A percentile compares a stretch with the other conserved stretches of the same genome.
phyloP scores from a whole-genome alignment of 1,284 basidiomycete species.

The Ganoderma resinaceum region DNA sequence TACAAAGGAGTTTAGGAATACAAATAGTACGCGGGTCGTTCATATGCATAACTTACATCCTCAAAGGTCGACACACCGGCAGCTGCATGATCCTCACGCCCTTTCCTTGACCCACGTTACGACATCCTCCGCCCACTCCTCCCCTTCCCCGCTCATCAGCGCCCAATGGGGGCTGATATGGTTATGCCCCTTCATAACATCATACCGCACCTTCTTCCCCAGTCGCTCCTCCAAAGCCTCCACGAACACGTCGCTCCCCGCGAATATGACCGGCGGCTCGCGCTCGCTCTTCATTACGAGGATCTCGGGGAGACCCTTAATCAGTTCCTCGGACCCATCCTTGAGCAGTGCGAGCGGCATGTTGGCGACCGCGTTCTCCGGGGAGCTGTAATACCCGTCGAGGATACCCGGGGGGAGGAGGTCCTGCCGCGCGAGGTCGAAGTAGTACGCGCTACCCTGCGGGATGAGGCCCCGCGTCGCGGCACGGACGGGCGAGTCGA shows the following conservation, averaged over 20 bases:
- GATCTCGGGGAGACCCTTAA: constrained; percentile 51
- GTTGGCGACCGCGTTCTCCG: constrained; percentile 46
- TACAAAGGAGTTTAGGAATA: not conserved
- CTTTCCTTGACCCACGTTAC: constrained; percentile 46
- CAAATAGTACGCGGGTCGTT: not conserved
- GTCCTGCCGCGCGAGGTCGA: constrained; percentile 35
- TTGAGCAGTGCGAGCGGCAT: constrained; percentile 50
- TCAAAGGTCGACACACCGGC: not conserved
- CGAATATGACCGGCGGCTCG: constrained; percentile 54
- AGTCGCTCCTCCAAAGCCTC: constrained; percentile 42
- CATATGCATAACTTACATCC: not conserved
- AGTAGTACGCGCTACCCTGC: constrained; percentile 52
- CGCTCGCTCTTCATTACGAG: constrained; percentile 56
- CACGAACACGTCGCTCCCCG: constrained; percentile 44
- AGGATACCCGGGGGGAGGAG: constrained; percentile 37
- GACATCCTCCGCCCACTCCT: constrained; percentile 64
- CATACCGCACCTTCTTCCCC: constrained; percentile 38
- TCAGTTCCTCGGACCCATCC: constrained; percentile 41
- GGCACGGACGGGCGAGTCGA: constrained; percentile 39
- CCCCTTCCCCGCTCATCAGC: constrained; percentile 60
- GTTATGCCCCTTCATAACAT: constrained; percentile 62
- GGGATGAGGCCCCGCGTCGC: constrained; percentile 55
- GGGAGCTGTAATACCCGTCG: constrained; percentile 53
- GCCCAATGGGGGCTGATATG: constrained; percentile 64
- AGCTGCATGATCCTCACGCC: not conserved